Base-by-base conservation (phyloP, 306 rosid genomes). In the Fagus sylvatica region DNA sequence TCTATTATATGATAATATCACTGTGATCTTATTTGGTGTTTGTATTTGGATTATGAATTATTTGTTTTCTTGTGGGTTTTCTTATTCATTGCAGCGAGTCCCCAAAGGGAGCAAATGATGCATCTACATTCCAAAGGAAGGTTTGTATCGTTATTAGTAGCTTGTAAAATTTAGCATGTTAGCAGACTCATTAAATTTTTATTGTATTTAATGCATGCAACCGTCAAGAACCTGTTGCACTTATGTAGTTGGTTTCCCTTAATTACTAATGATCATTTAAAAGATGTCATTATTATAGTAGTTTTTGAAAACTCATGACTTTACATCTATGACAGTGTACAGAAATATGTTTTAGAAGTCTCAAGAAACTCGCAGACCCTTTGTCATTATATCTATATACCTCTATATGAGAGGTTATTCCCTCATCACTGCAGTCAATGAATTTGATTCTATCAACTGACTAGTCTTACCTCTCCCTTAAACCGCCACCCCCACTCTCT, bases 61-160 rank as follows among this genome's bases (percentile, higher is more conserved):
- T 9, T 72, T 4, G 6, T 56, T 28, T 51, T 56, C 51, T 41
- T 73, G 73, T 30, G 42, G 15, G 8, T 11, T 46, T 71, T 71
- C 66, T 66, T 7, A 73, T 83, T 43, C 30, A 62, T 81, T 88
- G 82, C 78, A 95, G 98, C 66, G 99, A 96, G 84, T 96, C 99
- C 30, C 98, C 97, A 3, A 96, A 91, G 88, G 99, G 99, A 54
- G 97, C 97, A 54, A 96, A 93, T 85, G 96, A 93, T 65, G 97
- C 98, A 53, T 96, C 96, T 60, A 96, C 99, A 2, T 96, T 96
- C 82, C 99, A 96, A 80, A 88, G 91, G 72, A 96, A 96, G 99
- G 99, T 96, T 74, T 69, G 86, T 79, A 64, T 13, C 17, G 7
- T 59, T 40, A 81, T 46, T 16, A 32, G 54, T 49, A 39, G 32